Evolutionary conservation across 108 stramenopile genomes (phyloP), one percentile per base, ranked within the genome.

Genomic region (Nitzschia sp.): DNA sequence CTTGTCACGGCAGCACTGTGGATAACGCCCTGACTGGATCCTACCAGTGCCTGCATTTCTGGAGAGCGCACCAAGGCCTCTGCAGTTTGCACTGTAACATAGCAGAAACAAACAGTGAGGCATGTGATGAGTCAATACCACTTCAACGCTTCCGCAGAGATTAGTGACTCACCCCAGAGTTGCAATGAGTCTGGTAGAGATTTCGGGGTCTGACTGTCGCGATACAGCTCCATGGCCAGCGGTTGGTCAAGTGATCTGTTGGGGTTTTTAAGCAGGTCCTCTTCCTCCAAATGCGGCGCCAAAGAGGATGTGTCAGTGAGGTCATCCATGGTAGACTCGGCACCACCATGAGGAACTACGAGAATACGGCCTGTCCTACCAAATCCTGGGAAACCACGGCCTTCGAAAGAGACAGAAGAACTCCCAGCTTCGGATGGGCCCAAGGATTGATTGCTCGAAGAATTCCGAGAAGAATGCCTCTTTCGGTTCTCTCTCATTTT

Each of bases 31-130:
- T 60, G 48, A 38, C 71, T 80, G 19, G 69, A 74, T 34, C 55
- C 43, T 34, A 74, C 0, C 40, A 83, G 67, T 3, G 43, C 25
- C 22, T 59, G 12, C 82, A 83, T 79, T 62, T 83, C 82, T 57
- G 51, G 46, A 10, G 78, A 76, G 7, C 51, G 39, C 17, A 69
- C 44, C 24, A 83, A 46, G 12, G 69, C 48, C 11, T 72, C 41
- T 55, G 29, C 19, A 46, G 64, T 65, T 22, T 52, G 37, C 2
- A 64, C 15, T 15, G 21, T 50, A 53, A 40, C 3, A 22, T 25
- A 22, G 41, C 3, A 34, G 48, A 7, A 51, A 37, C n/a, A 52
- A 38, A 39, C 10, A 0, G 19, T 0, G 42, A 34, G 29, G 41
- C 1, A 34, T 34, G 29, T 34, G 29, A 5, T 34, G 29, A 34